A percentile compares a stretch with the other conserved stretches of the same genome.
phyloP scores from a whole-genome alignment of 306 rosid genomes.

The Chamaecrista fasciculata region DNA sequence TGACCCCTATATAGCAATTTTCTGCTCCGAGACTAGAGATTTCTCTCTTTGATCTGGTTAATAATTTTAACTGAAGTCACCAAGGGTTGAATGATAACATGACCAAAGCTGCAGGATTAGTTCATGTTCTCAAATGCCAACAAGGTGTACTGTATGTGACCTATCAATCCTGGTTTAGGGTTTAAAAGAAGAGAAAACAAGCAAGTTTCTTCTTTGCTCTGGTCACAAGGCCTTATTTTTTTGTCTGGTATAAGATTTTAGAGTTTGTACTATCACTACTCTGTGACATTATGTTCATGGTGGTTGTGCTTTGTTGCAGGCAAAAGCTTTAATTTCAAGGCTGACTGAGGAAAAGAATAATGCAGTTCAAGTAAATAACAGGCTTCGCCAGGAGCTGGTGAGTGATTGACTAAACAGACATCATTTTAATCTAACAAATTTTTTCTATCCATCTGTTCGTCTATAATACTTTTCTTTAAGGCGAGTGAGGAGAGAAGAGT shows the following conservation, averaged over 20 bases:
- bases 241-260: background rate
- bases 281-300: slow-evolving; percentile 23
- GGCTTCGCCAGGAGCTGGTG: slow-evolving; percentile 89
- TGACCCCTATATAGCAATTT: background rate
- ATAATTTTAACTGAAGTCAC: background rate
- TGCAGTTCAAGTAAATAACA: slow-evolving; percentile 64
- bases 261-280: slow-evolving; percentile 5
- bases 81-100: background rate
- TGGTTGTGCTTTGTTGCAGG: slow-evolving; percentile 49
- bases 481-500: background rate
- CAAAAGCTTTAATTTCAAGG: slow-evolving; percentile 61
- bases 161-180: background rate
- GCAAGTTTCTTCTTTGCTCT: slow-evolving; percentile 2
- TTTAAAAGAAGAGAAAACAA: background rate
- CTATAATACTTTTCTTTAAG: slow-evolving; percentile 5
- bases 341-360: slow-evolving; percentile 70
- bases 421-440: background rate
- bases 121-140: slow-evolving; percentile 19
- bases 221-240: slow-evolving; percentile 5
- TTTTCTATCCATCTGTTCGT: slow-evolving; percentile 7
- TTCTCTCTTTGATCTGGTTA: slow-evolving; percentile 8
- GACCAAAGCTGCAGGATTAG: slow-evolving; percentile 10
- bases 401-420: slow-evolving; percentile 26
- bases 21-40: slow-evolving; percentile 17
- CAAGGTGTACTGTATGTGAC: slow-evolving; percentile 8